Conservation (phyloP, 2,329 filamentous ascomycete species). For the Dothidotthia symphoricarpi region DNA sequence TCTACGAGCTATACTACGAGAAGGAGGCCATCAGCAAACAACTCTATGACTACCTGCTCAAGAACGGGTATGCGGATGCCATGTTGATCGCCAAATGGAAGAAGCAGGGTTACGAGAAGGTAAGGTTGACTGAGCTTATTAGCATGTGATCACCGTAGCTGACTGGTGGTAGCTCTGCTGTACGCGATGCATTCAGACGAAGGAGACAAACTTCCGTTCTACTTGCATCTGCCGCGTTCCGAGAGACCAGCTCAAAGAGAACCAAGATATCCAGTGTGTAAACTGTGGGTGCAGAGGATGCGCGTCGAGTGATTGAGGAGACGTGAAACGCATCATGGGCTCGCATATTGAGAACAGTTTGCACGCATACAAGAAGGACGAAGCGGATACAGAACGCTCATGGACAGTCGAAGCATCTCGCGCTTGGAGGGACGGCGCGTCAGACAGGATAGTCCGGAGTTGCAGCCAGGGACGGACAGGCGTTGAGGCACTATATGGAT, state of each 20-base stretch:
- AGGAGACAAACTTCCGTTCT: conserved; percentile 97
- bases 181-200: conserved; percentile 95
- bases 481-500: neutral
- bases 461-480: too few relatives aligned
- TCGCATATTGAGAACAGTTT: too few relatives aligned
- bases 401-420: neutral
- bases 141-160: conserved; percentile 3
- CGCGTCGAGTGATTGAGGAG: conserved; percentile 70
- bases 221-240: conserved; percentile 97
- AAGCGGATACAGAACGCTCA: neutral
- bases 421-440: too few relatives aligned
- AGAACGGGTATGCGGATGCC: conserved; percentile 93
- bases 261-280: conserved; percentile 87
- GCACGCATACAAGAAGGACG: too few relatives aligned
- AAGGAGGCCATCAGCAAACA: conserved; percentile 92
- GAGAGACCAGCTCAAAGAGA: conserved; percentile 82
- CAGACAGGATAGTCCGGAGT: neutral
- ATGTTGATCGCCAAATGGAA: conserved; percentile 99
- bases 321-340: too few relatives aligned
- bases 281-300: conserved; percentile 93
- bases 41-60: conserved; percentile 93
- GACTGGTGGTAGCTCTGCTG: conserved; percentile 70
- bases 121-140: conserved; percentile 47
- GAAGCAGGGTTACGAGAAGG: conserved; percentile 98
- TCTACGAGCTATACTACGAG: conserved; percentile 97